Base-by-base conservation (phyloP, 257 asterid genomes). In the Solanum bulbocastanum region DNA sequence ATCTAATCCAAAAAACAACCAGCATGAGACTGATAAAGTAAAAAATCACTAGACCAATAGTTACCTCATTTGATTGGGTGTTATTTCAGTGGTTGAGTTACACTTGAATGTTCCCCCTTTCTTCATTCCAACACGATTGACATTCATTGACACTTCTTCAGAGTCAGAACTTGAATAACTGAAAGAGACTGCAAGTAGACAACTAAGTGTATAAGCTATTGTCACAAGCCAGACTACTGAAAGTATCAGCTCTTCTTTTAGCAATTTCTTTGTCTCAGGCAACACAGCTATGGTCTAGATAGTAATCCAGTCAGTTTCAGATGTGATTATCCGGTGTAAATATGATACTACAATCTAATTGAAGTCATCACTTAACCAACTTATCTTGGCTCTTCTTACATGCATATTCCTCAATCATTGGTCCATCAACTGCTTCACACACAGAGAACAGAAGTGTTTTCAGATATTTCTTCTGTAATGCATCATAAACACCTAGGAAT, bases 21-120 rank as follows among this genome's bases (percentile, higher is more conserved):
- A 89, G 52, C 52, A 85, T 74, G 39, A 83, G 30, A 85, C 86
- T 40, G 16, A 22, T 23, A 83, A 81, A 49, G 46, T 32, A 73
- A 76, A 36, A 25, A 42, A 37, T 75, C 74, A 60, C 30, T 69
- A 85, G 13, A 76, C 22, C 23, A 42, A 56, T 84, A 30, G 69
- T 81, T 74, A 95, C 99, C 98, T 93, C 99, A 96, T 95, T 93
- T 95, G 96, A 88, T 93, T 94, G 60, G 98, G 97, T 89, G 98
- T 95, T 69, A 95, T 92, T 87, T 97, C 98, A 82, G 95, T 86
- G 5, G 90, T 90, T 83, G 98, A 93, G 91, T 96, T 91, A 87
- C 90, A 88, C 90, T 91, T 94, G 90, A 96, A 92, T 32, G 94
- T 92, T 87, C 94, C 95, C 60, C 98, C 97, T 92, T 93, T 95